Percentiles rank a stretch among this genome's conserved stretches.
phyloP scores from a whole-genome alignment of 306 rosid genomes.

The Prunus campanulata region DNA sequence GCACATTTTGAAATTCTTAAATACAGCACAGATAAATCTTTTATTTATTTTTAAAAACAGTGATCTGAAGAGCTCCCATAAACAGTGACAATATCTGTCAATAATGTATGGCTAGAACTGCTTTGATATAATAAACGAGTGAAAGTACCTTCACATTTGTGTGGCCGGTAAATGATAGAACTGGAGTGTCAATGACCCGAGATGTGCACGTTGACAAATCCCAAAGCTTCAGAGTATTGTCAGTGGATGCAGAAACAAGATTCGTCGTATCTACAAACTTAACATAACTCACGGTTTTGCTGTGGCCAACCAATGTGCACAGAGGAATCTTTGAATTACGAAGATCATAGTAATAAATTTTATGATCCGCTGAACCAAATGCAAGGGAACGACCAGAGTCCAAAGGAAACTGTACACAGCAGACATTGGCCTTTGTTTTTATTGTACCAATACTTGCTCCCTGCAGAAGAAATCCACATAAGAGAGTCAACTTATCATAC shows the following conservation, averaged over 20 bases:
- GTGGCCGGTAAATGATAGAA: conserved; percentile 84
- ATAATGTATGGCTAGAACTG: not conserved
- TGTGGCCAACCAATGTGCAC: conserved; percentile 79
- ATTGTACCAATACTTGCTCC: conserved; percentile 86
- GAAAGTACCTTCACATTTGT: conserved; percentile 77
- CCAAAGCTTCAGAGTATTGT: conserved; percentile 95
- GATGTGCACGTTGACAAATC: conserved; percentile 78
- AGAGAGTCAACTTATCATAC: conserved; percentile 81
- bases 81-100: not conserved
- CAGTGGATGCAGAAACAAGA: conserved; percentile 88
- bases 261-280: conserved; percentile 67
- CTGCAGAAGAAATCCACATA: conserved; percentile 83
- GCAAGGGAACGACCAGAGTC: conserved; percentile 85
- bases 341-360: conserved; percentile 81
- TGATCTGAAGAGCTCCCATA: not conserved
- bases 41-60: not conserved
- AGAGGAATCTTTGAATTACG: conserved; percentile 75
- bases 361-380: conserved; percentile 96
- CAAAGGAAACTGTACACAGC: conserved; percentile 88
- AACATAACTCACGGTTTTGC: conserved; percentile 88
- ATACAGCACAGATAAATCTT: not conserved
- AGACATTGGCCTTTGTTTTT: conserved; percentile 91
- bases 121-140: conserved; percentile 1
- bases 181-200: conserved; percentile 75
- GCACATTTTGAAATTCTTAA: not conserved